A percentile compares a stretch with the other conserved stretches of the same genome.
Conservation (phyloP, 148 eudicot genomes). For the Gaultheria prostrata region DNA sequence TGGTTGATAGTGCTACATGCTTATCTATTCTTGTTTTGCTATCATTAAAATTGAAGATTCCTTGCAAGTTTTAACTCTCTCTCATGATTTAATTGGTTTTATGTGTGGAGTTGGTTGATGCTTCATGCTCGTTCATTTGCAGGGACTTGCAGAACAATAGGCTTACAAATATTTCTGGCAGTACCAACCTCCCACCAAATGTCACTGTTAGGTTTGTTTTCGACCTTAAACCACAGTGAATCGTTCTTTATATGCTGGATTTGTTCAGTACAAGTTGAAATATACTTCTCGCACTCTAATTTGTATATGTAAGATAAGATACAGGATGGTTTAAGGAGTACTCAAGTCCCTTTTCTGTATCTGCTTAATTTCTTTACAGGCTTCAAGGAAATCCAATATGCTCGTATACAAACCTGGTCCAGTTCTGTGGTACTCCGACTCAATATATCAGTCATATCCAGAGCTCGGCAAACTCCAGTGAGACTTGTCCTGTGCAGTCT, state of each 20-base stretch:
- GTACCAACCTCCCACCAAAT: conserved; percentile 41
- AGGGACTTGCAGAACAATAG: conserved; percentile 64
- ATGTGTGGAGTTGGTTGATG: neutral
- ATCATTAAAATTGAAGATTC: neutral
- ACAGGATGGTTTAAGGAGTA: neutral
- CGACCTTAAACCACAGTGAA: neutral
- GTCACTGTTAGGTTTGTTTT: conserved; percentile 58
- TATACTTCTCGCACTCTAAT: neutral
- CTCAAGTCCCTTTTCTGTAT: conserved; percentile 3
- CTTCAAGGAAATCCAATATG: conserved; percentile 77
- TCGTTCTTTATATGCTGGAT: neutral
- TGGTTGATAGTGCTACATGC: neutral
- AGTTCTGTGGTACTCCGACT: conserved; percentile 51
- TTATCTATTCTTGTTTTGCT: neutral
- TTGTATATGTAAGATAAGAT: neutral
- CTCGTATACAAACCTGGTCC: conserved; percentile 31
- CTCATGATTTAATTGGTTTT: neutral
- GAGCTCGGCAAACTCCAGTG: conserved; percentile 27
- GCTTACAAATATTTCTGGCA: conserved; percentile 50
- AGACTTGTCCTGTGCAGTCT: conserved; percentile 42
- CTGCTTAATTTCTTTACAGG: conserved; percentile 34
- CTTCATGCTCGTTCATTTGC: conserved; percentile 20
- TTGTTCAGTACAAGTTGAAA: neutral
- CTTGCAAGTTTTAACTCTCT: conserved; percentile 8
- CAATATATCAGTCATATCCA: conserved; percentile 30